A percentile compares a stretch with the other conserved stretches of the same genome.
These are phyloP conservation scores for Prunus yedoensis DNA, from an alignment of 331 rosid species.

Conservation along the genomic window DNA sequence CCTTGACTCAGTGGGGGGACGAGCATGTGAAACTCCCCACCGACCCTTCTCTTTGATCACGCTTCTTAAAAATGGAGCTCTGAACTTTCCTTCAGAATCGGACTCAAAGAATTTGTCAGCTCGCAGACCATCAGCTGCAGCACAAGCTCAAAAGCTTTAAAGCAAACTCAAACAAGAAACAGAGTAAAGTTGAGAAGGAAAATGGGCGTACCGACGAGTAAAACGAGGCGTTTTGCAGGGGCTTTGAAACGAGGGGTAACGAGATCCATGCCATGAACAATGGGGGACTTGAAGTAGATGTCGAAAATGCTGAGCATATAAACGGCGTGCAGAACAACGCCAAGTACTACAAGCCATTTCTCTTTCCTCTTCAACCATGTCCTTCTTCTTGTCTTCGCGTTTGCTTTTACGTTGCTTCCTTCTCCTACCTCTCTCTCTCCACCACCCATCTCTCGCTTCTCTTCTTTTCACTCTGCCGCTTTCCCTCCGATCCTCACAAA, in stretches of 20 bases:
- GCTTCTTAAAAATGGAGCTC: slow-evolving; percentile 79
- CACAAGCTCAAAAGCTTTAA: background rate
- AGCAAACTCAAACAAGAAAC: background rate
- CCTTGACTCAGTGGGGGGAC: slow-evolving; percentile 93
- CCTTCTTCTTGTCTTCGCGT: slow-evolving; percentile 22
- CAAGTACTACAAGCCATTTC: slow-evolving; percentile 73
- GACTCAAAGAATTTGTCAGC: slow-evolving; percentile 91
- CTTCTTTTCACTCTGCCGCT: slow-evolving; percentile 39
- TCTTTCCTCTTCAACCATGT: slow-evolving; percentile 65
- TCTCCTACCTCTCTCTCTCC: slow-evolving; percentile 32
- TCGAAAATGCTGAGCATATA: slow-evolving; percentile 93
- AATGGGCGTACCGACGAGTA: slow-evolving; percentile 59
- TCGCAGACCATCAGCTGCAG: slow-evolving; percentile 88
- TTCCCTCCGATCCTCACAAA: background rate
- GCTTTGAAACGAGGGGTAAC: slow-evolving; percentile 69
- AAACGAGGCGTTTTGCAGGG: slow-evolving; percentile 79
- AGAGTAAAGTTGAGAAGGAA: background rate
- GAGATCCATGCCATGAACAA: slow-evolving; percentile 75
- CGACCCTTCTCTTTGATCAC: slow-evolving; percentile 67
- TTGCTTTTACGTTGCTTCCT: background rate
- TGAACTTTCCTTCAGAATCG: slow-evolving; percentile 57
- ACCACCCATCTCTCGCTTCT: slow-evolving; percentile 30
- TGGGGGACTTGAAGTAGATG: slow-evolving; percentile 80
- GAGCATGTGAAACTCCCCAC: slow-evolving; percentile 95
- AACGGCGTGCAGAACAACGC: slow-evolving; percentile 77